Conservation (phyloP, 73 alveolate genomes). For the Diophrys sp. region DNA sequence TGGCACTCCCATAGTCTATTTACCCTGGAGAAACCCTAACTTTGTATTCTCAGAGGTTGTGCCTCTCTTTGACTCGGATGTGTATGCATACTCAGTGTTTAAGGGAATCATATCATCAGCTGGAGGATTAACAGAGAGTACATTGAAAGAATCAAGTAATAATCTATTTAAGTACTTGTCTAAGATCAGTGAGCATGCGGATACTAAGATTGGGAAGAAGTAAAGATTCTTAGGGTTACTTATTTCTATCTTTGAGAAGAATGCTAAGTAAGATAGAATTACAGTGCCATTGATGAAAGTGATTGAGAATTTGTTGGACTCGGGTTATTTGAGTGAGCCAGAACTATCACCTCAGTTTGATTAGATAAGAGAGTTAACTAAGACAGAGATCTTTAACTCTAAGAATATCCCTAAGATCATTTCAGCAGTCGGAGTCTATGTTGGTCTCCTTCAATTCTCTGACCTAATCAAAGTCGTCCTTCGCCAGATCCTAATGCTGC, state of each 20-base stretch:
- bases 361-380: slow-evolving; percentile 37
- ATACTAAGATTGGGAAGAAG: slow-evolving; percentile 46
- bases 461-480: slow-evolving; percentile 44
- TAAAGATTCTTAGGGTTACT: slow-evolving; percentile 51
- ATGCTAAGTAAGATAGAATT: slow-evolving; percentile 74
- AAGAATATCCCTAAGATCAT: slow-evolving; percentile 75
- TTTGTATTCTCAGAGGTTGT: slow-evolving; percentile 67
- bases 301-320: slow-evolving; percentile 59
- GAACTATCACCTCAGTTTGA: slow-evolving; percentile 49
- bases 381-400: slow-evolving; percentile 63
- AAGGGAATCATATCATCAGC: slow-evolving; percentile 75
- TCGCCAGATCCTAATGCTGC: slow-evolving; percentile 61
- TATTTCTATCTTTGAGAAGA: slow-evolving; percentile 49
- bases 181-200: slow-evolving; percentile 41
- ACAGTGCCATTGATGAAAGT: slow-evolving; percentile 77
- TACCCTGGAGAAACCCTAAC: slow-evolving; percentile 82
- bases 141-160: slow-evolving; percentile 67
- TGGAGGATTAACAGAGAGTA: slow-evolving; percentile 86
- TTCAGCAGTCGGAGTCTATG: slow-evolving; percentile 69
- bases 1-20: slow-evolving; percentile 8
- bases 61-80: slow-evolving; percentile 66
- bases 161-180: slow-evolving; percentile 47
- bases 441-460: slow-evolving; percentile 50
- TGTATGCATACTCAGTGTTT: slow-evolving; percentile 54
- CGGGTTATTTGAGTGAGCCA: slow-evolving; percentile 52